phyloP scores from a whole-genome alignment of 208 protist genomes.

The Leishmania tropica region DNA sequence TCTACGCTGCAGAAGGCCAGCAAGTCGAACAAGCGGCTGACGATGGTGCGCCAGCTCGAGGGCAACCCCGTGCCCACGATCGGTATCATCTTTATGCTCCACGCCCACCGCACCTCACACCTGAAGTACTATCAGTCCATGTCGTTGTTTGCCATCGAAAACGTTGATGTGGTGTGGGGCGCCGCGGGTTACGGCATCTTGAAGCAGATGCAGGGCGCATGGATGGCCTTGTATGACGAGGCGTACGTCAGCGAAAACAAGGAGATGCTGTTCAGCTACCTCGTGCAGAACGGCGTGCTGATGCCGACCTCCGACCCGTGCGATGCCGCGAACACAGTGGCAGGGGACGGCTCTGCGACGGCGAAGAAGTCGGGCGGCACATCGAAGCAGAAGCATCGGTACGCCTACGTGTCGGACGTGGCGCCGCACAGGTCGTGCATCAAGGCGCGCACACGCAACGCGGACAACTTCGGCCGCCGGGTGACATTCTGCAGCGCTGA shows the following conservation, averaged over 20 bases:
- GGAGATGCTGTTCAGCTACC: constrained; percentile 25
- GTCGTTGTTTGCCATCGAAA: constrained; percentile 73
- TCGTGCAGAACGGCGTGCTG: constrained; percentile 17
- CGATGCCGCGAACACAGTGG: neutral
- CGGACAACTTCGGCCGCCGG: constrained; percentile 6
- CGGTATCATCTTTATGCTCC: constrained; percentile 72
- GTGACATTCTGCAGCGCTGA: constrained; percentile 56
- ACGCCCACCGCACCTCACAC: constrained; percentile 79
- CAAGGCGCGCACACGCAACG: neutral
- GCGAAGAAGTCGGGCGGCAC: neutral
- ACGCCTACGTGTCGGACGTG: constrained; percentile 16
- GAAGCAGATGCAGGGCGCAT: constrained; percentile 59
- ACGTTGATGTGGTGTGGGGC: constrained; percentile 68
- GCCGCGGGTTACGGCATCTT: constrained; percentile 30
- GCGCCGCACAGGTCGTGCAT: constrained; percentile 10
- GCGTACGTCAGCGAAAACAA: constrained; percentile 52
- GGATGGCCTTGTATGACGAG: constrained; percentile 75
- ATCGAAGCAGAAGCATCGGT: constrained; percentile 10
- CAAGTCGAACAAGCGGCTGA: constrained; percentile 33
- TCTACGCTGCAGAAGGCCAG: constrained; percentile 18
- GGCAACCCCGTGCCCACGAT: constrained; percentile 73
- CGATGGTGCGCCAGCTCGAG: constrained; percentile 32
- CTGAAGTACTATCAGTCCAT: constrained; percentile 84
- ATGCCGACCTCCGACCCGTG: constrained; percentile 18
- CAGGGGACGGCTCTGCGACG: neutral